phyloP scores from a whole-genome alignment of 257 asterid genomes.

The Osmanthus fragrans region DNA sequence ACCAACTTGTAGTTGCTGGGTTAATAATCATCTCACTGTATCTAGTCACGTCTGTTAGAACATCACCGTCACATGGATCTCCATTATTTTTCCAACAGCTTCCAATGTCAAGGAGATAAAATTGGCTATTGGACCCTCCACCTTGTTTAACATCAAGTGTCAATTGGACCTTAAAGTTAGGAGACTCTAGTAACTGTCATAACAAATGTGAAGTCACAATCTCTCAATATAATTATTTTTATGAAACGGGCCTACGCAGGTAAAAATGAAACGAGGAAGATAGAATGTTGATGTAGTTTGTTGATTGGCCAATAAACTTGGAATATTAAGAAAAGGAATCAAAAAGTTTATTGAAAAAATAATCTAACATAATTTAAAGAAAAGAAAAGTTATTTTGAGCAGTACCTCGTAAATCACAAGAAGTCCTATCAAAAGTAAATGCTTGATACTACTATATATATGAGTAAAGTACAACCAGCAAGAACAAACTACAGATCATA shows the following conservation, averaged over 20 bases:
- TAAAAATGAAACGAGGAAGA: not conserved
- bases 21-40: constrained; percentile 89
- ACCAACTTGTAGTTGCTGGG: constrained; percentile 80
- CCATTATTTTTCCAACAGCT: constrained; percentile 90
- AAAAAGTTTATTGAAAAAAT: not conserved
- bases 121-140: constrained; percentile 81
- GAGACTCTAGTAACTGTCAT: constrained; percentile 68
- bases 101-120: constrained; percentile 77
- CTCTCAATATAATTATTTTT: not conserved
- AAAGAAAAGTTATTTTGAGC: not conserved
- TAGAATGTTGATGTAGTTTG: not conserved
- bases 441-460: not conserved
- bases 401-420: not conserved
- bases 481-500: constrained; percentile 22
- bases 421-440: not conserved
- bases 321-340: not conserved
- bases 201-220: not conserved
- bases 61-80: constrained; percentile 71
- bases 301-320: no score
- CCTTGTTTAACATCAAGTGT: constrained; percentile 68
- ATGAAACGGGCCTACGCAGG: not conserved
- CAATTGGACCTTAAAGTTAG: constrained; percentile 75
- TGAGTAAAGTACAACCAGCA: not conserved
- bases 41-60: constrained; percentile 75
- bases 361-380: not conserved